These are phyloP conservation scores for Peronospora tabacina DNA, from an alignment of 352 stramenopile species.

Conservation along the genomic window DNA sequence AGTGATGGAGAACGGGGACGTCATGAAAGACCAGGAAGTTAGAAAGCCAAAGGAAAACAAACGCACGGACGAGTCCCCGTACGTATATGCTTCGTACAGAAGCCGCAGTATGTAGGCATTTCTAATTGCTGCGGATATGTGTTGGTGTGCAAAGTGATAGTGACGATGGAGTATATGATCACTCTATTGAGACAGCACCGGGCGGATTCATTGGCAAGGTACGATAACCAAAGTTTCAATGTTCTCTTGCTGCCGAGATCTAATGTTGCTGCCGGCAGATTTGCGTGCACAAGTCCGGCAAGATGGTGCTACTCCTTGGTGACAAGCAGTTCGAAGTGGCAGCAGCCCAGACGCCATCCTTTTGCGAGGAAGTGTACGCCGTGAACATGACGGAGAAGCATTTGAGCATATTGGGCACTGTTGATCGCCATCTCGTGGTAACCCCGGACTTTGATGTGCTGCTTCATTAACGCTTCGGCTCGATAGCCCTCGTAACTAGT, in stretches of 20 bases:
- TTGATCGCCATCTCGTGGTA: conserved; percentile 76
- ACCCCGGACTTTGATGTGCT: conserved; percentile 82
- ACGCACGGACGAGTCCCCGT: conserved; percentile 22
- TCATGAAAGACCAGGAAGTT: conserved; percentile 11
- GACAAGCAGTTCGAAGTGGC: conserved; percentile 85
- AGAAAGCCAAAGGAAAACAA: conserved; percentile 14
- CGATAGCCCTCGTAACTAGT: not conserved
- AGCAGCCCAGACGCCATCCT: conserved; percentile 66
- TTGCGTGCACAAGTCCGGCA: conserved; percentile 77
- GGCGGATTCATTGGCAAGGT: conserved; percentile 82
- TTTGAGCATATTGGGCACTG: conserved; percentile 60
- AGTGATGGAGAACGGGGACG: conserved; percentile 26
- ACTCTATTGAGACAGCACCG: conserved; percentile 55
- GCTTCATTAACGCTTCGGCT: conserved; percentile 37
- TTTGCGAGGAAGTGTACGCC: conserved; percentile 78
- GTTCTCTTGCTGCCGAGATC: not conserved
- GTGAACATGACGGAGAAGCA: conserved; percentile 69
- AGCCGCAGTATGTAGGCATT: not conserved
- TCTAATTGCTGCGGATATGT: conserved; percentile 6
- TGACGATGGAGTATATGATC: conserved; percentile 57
- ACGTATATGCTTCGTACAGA: conserved; percentile 1
- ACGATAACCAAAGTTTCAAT: not conserved
- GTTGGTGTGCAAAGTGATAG: conserved; percentile 17
- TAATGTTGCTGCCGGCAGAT: conserved; percentile 31
- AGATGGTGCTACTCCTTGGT: conserved; percentile 77